phyloP scores from a whole-genome alignment of 116 monocot species.

The Trichopus zeylanicus region DNA sequence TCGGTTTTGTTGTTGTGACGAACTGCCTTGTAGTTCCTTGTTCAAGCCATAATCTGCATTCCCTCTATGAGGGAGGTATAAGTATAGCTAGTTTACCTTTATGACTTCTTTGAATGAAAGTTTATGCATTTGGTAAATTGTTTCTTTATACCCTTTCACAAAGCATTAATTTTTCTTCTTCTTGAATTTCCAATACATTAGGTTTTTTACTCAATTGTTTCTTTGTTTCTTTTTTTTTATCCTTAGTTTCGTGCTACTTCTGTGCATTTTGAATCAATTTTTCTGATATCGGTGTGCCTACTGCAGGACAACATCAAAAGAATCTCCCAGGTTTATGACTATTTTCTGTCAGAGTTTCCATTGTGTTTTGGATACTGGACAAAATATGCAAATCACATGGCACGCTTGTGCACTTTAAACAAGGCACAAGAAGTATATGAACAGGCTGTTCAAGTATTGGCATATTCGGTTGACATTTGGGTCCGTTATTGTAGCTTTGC shows the following conservation, averaged over 20 bases:
- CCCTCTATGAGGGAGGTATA: too few relatives aligned
- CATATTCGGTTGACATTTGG: slow-evolving; percentile 79
- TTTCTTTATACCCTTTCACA: background rate
- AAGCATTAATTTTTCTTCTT: background rate
- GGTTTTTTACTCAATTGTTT: background rate
- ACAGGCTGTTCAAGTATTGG: slow-evolving; percentile 39
- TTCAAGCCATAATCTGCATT: too few relatives aligned
- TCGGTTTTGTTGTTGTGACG: too few relatives aligned
- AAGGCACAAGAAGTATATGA: slow-evolving; percentile 59
- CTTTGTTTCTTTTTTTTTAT: background rate
- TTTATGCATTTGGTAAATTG: background rate
- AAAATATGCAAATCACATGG: slow-evolving; percentile 61
- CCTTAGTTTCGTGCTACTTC: background rate
- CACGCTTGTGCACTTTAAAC: slow-evolving; percentile 29
- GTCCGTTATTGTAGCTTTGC: slow-evolving; percentile 69
- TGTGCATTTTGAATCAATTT: background rate
- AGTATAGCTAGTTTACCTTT: too few relatives aligned
- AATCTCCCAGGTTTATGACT: slow-evolving; percentile 52
- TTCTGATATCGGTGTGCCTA: background rate
- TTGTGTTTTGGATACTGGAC: slow-evolving; percentile 80
- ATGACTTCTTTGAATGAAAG: too few relatives aligned
- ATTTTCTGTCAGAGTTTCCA: slow-evolving; percentile 71
- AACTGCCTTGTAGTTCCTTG: too few relatives aligned
- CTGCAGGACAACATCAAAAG: slow-evolving; percentile 51
- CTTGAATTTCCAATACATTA: background rate